Base-by-base conservation (phyloP, 208 protist species). In the Crithidia mellificae region DNA sequence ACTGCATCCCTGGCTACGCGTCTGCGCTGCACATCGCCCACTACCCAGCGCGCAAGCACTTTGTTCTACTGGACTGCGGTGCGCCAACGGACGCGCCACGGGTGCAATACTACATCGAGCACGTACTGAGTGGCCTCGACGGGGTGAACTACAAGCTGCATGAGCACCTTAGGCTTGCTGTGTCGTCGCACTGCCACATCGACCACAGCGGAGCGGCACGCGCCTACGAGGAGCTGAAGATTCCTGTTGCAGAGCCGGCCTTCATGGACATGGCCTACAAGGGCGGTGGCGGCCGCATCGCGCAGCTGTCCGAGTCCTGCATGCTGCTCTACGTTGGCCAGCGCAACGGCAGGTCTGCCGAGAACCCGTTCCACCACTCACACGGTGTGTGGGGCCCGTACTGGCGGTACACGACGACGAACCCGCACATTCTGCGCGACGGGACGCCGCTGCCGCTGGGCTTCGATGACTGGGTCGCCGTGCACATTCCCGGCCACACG, bases 401-500 rank as follows among this genome's bases (percentile, higher is more conserved):
- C 50, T 87, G 69, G 68, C 49, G 59, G 41, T 68, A 72, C 47
- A 44, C 73, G 29, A 56, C 65, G 1, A 17, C 67, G 17, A 27
- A 67, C 12, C 41, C 46, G 5, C 24, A 64, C 24, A 12, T 69
- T 5, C n/a, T 80, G 36, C 51, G 47, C 14, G 67, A 85, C 53
- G 70, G 69, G 29, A 50, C 64, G 14, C 29, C 68, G 17, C 83
- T 85, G 30, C 83, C 79, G 24, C 57, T 58, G 30, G 76, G 73
- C 4, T 85, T 83, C 61, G 63, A 81, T 2, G 79, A 85, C 62
- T 89, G 79, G 83, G 27, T 74, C 17, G 64, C 69, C 0, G 68
- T 85, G 22, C 77, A 74, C 58, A 72, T 78, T 34, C 75, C 83
- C 22, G 83, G 83, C 5, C 83, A 88, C 73, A 88, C 83, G 6